A percentile compares a stretch with the other conserved stretches of the same genome.
These are phyloP conservation scores for Pythium vanterpoolii DNA, from an alignment of 352 stramenopile species.

Conservation along the genomic window DNA sequence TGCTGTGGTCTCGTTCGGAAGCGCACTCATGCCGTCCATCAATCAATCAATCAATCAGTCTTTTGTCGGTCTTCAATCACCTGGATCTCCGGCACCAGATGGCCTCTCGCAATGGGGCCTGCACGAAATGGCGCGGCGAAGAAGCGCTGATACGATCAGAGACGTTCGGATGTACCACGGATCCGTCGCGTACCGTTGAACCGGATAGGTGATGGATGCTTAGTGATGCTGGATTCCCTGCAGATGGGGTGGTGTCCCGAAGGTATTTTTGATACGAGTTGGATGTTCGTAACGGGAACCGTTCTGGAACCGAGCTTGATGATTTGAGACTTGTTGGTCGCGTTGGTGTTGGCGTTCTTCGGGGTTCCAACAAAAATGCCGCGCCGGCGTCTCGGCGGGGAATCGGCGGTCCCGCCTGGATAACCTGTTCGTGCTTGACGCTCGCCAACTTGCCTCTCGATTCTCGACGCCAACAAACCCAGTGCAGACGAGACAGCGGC, in stretches of 20 bases:
- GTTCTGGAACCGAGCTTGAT: too few relatives aligned
- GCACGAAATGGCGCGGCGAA: background rate
- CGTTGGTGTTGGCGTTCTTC: too few relatives aligned
- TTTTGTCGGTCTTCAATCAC: background rate
- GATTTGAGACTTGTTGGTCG: background rate
- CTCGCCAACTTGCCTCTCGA: background rate
- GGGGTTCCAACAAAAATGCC: too few relatives aligned
- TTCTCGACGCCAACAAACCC: background rate
- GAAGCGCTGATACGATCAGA: background rate
- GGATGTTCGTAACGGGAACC: too few relatives aligned
- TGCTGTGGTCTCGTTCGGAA: background rate
- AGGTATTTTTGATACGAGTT: background rate
- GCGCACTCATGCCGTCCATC: background rate
- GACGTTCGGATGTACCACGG: background rate
- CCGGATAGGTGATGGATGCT: background rate
- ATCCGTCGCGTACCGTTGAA: background rate
- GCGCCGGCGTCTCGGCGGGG: too few relatives aligned
- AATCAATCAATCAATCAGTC: constrained; percentile 9
- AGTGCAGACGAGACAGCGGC: constrained; percentile 14
- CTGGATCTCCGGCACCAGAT: background rate
- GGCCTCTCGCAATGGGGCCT: background rate
- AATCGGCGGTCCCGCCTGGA: too few relatives aligned
- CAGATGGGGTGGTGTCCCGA: too few relatives aligned
- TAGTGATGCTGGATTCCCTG: too few relatives aligned
- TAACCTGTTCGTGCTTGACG: background rate